Base-by-base conservation (phyloP, 2,329 filamentous ascomycete species). In the Thermothelomyces thermophilus region DNA sequence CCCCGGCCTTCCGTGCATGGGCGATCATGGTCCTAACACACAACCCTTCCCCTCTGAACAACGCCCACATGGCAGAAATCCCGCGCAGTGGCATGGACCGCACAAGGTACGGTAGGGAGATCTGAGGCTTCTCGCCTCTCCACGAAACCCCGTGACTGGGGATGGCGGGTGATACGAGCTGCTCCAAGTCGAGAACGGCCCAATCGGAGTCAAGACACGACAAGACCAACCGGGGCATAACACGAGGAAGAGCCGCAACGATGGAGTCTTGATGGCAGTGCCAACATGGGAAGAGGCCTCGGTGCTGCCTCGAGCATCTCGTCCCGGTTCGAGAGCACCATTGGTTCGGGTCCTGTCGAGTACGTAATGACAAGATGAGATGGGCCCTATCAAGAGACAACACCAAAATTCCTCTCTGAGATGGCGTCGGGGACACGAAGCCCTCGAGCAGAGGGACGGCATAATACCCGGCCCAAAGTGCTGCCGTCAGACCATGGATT, bases 351-450 rank as follows among this genome's bases (percentile, higher is more conserved):
- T 17, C 4, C 34, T 33, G 41, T 19, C 26, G 19, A 2, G 5
- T 40, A 44, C 47, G 41, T 49, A 49, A 49, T 39, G n/a, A 26
- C 33, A 40, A n/a, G n/a, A n/a, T n/a, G n/a, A n/a, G n/a, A n/a
- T n/a, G n/a, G n/a, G n/a, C n/a, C n/a, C n/a, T n/a, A n/a, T n/a
- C n/a, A n/a, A n/a, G n/a, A n/a, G n/a, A n/a, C n/a, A n/a, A n/a
- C n/a, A n/a, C n/a, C n/a, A n/a, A n/a, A n/a, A n/a, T n/a, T n/a
- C n/a, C n/a, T n/a, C n/a, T n/a, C n/a, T n/a, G n/a, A n/a, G n/a
- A n/a, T n/a, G n/a, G n/a, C n/a, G n/a, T n/a, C n/a, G n/a, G n/a
- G n/a, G n/a, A n/a, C n/a, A n/a, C n/a, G n/a, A n/a, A n/a, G n/a
- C n/a, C n/a, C n/a, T n/a, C n/a, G n/a, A n/a, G n/a, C n/a, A n/a